Evolutionary conservation across 768 basidiomycete genomes (phyloP).

Genomic region (Hygrophorus russula): DNA sequence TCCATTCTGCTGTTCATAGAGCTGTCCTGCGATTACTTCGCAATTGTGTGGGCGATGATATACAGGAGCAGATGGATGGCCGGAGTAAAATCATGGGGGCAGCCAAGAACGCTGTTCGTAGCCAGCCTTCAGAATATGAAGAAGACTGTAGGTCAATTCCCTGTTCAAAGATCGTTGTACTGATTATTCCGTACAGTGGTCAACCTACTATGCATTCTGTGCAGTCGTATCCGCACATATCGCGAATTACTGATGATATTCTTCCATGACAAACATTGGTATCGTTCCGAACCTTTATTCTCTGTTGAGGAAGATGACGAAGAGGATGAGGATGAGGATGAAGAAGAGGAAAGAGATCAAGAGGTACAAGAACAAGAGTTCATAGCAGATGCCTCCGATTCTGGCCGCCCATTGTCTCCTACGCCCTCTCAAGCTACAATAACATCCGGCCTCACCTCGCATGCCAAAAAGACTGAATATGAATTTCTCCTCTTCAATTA

Average conservation of each 20-base stretch:
- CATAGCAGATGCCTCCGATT: constrained; percentile 25
- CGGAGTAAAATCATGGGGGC: constrained; percentile 71
- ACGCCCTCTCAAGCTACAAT: constrained; percentile 49
- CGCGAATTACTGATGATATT: constrained; percentile 93
- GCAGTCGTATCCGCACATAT: constrained; percentile 83
- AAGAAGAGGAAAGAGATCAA: constrained; percentile 20
- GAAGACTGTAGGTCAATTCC: constrained; percentile 58
- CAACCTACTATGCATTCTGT: constrained; percentile 82
- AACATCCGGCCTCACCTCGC: constrained; percentile 34
- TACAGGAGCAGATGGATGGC: constrained; percentile 82
- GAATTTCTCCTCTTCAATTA: constrained; percentile 96
- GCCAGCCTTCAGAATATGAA: constrained; percentile 81
- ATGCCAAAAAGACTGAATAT: constrained; percentile 68
- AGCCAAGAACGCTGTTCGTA: constrained; percentile 55
- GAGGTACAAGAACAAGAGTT: constrained; percentile 49
- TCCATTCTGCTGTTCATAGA: constrained; percentile 83
- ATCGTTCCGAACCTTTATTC: constrained; percentile 64
- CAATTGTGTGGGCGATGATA: constrained; percentile 84
- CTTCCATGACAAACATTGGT: constrained; percentile 92
- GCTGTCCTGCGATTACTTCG: constrained; percentile 78
- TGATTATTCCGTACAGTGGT: constrained; percentile 48
- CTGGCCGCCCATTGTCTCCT: constrained; percentile 36
- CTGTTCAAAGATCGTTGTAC: neutral
- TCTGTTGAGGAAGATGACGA: constrained; percentile 71
- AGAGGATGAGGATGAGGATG: constrained; percentile 45